A percentile compares a stretch with the other conserved stretches of the same genome.
Evolutionary conservation across 2,329 filamentous ascomycete species (phyloP).

Genomic region (Arthroderma sp.): DNA sequence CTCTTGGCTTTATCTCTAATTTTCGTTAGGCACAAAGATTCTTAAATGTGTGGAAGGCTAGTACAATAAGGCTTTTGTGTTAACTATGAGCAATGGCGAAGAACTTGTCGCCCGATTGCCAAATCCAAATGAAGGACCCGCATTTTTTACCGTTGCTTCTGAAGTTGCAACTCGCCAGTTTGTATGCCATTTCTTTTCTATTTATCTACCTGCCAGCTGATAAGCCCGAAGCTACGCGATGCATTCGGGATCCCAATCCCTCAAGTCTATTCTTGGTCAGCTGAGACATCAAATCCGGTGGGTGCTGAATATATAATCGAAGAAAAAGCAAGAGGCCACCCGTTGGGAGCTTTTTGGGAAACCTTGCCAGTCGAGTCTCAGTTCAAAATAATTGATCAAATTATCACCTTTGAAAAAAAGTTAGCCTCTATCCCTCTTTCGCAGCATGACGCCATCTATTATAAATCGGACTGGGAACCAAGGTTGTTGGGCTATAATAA

Average conservation of each 20-base stretch:
- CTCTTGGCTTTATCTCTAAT: neutral
- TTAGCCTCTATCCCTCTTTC: slow-evolving; percentile 2
- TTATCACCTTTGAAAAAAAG: slow-evolving; percentile 4
- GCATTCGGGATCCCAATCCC: slow-evolving; percentile 10
- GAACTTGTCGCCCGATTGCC: slow-evolving; percentile 19
- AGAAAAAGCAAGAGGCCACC: slow-evolving; percentile 14
- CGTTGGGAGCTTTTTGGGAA: slow-evolving; percentile 5
- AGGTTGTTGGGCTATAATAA: neutral
- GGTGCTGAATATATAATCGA: slow-evolving; percentile 14
- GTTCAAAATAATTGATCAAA: slow-evolving; percentile 5
- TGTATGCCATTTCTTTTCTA: slow-evolving; percentile 10
- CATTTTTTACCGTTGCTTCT: slow-evolving; percentile 9
- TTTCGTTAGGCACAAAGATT: slow-evolving; percentile 15
- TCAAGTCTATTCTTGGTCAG: slow-evolving; percentile 7
- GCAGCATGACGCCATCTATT: slow-evolving; percentile 7
- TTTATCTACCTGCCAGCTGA: neutral
- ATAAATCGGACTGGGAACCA: slow-evolving; percentile 3
- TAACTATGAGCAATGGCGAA: slow-evolving; percentile 20
- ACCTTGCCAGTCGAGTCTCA: slow-evolving; percentile 12
- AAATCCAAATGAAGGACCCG: slow-evolving; percentile 18
- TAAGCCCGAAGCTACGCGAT: slow-evolving; percentile 6
- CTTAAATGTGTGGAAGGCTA: slow-evolving; percentile 21
- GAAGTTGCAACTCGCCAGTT: slow-evolving; percentile 17
- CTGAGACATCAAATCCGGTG: slow-evolving; percentile 9
- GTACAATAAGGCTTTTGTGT: slow-evolving; percentile 24